Evolutionary conservation across 768 basidiomycete genomes (phyloP).

Genomic region (Auriscalpium vulgare): DNA sequence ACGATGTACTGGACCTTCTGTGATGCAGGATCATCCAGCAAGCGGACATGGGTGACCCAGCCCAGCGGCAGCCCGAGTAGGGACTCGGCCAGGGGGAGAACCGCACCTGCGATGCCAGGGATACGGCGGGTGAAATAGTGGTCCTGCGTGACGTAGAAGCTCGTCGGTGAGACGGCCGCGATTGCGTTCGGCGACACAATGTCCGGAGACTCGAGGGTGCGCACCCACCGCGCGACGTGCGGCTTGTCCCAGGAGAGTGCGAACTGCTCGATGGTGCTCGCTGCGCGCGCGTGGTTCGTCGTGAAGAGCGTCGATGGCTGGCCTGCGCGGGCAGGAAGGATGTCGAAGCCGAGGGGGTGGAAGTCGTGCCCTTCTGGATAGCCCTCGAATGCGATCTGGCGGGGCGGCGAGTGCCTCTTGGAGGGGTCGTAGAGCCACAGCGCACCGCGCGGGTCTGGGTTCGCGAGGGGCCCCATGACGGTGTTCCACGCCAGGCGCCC

Average conservation of each 20-base stretch:
- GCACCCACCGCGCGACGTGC: slow-evolving; percentile 42
- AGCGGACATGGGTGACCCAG: slow-evolving; percentile 49
- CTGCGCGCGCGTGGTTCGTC: slow-evolving; percentile 57
- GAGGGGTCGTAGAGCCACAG: slow-evolving; percentile 45
- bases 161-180: slow-evolving; percentile 53
- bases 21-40: slow-evolving; percentile 21
- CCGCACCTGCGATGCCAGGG: slow-evolving; percentile 37
- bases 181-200: slow-evolving; percentile 63
- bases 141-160: slow-evolving; percentile 71
- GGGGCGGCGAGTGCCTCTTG: slow-evolving; percentile 19
- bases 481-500: slow-evolving; percentile 62
- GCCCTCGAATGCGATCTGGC: slow-evolving; percentile 36
- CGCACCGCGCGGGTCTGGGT: slow-evolving; percentile 51
- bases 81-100: slow-evolving; percentile 49
- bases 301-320: slow-evolving; percentile 50
- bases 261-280: slow-evolving; percentile 66
- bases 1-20: slow-evolving; percentile 30
- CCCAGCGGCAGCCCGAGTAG: slow-evolving; percentile 47
- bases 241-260: slow-evolving; percentile 36
- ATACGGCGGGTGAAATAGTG: slow-evolving; percentile 60
- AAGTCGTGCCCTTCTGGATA: slow-evolving; percentile 57
- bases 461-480: slow-evolving; percentile 59
- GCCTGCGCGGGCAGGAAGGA: slow-evolving; percentile 42
- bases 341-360: slow-evolving; percentile 62
- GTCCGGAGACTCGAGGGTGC: slow-evolving; percentile 49